A percentile compares a stretch with the other conserved stretches of the same genome.
These are phyloP conservation scores for Sarcomyxa edulis DNA, from an alignment of 768 basidiomycete genomes.

Conservation along the genomic window DNA sequence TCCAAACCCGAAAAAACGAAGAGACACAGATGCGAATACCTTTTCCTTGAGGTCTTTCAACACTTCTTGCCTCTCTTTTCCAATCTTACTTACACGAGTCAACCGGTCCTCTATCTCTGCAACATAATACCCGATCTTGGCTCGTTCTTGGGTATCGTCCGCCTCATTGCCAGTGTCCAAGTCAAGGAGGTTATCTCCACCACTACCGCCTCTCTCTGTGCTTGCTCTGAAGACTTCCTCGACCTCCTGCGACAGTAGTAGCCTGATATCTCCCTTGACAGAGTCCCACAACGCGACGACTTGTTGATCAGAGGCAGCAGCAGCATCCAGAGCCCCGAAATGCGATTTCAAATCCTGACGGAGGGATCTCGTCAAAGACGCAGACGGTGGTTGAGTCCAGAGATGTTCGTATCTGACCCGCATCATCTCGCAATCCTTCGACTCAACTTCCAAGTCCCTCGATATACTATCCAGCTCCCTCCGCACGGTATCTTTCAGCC, in stretches of 20 bases:
- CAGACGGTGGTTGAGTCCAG: conserved; percentile 85
- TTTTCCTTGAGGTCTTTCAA: conserved; percentile 96
- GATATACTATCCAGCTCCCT: conserved; percentile 57
- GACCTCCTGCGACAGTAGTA: conserved; percentile 54
- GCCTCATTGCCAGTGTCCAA: conserved; percentile 60
- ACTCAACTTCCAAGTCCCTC: conserved; percentile 75
- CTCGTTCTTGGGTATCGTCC: conserved; percentile 62
- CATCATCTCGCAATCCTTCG: conserved; percentile 82
- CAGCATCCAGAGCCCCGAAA: conserved; percentile 65
- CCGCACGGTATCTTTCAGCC: conserved; percentile 52
- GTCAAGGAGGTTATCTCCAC: conserved; percentile 46
- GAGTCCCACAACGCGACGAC: conserved; percentile 69
- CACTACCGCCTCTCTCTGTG: conserved; percentile 30
- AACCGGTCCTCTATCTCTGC: conserved; percentile 76
- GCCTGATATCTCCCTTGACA: conserved; percentile 56
- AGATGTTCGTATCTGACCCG: conserved; percentile 81
- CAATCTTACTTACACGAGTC: conserved; percentile 74
- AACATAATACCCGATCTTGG: conserved; percentile 61
- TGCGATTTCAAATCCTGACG: conserved; percentile 81
- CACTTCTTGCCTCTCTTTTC: conserved; percentile 79
- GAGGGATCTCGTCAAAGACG: conserved; percentile 61
- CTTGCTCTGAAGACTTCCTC: conserved; percentile 62
- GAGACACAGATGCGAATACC: conserved; percentile 32
- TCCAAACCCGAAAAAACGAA: too few species aligned
- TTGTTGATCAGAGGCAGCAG: conserved; percentile 73